Evolutionary conservation across 1,139 yeast genomes (phyloP), one percentile per base, ranked within the genome.

Genomic region (Yamadazyma mexicana): DNA sequence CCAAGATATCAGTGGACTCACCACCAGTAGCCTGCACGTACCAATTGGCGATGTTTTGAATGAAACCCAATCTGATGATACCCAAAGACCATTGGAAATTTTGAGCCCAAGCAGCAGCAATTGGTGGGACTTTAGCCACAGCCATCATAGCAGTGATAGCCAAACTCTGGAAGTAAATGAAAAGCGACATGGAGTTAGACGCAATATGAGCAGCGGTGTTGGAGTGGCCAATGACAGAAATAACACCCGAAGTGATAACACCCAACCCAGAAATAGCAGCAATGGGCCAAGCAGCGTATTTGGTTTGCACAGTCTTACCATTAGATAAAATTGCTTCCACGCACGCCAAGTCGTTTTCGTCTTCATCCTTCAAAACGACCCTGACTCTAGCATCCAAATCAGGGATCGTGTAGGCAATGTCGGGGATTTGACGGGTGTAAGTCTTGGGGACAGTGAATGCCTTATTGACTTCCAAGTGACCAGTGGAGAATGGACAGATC

Each of bases 81-180:
- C 98, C 98, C 75, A 92, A 75, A 5, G 97, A 83, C 98, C 98
- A 92, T 66, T 82, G 83, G 70, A 92, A 92, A 67, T 92, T 92
- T 62, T 92, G 96, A 27, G 95, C 83, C 99, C 99, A 92, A 3
- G 98, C 94, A 2, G 96, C 92, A 8, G 98, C 98, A 49, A 92
- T 88, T 5, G 98, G 98, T 7, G 98, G 98, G 18, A 88, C 87
- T 46, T 81, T 74, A 16, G 89, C 79, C 29, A 92, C 98, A 36
- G 95, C 97, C 92, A 91, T 85, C 96, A 92, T 89, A 20, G 96
- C 79, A 17, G 94, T 85, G 48, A 92, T 84, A 23, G 98, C 97
- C 52, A 92, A 75, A 41, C 88, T 81, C 68, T 92, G 99, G 77
- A 92, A 92, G 65, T 92, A 94, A 43, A 89, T 79, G 66, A 92